Conservation (phyloP, 208 protist species). For the Crithidia mellificae region DNA sequence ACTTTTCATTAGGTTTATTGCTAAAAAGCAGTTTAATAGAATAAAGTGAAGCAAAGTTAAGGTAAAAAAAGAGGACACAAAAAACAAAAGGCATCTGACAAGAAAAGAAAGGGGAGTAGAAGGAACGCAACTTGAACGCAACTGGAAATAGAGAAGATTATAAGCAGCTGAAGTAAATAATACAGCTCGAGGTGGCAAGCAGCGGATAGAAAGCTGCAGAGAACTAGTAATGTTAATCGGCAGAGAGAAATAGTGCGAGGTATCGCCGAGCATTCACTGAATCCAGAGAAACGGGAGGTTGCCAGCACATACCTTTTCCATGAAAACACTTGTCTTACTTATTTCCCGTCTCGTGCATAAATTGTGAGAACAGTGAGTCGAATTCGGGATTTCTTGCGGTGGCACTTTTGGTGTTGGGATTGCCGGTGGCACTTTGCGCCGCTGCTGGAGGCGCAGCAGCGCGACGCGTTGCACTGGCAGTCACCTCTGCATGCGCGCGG, state of each 20-base stretch:
- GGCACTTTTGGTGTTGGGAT: neutral
- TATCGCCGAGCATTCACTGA: neutral
- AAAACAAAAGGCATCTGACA: too few relatives aligned
- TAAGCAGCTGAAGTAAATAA: too few relatives aligned
- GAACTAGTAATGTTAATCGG: too few relatives aligned
- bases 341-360: slow-evolving; percentile 13
- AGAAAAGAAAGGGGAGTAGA: too few relatives aligned
- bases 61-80: too few relatives aligned
- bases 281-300: neutral
- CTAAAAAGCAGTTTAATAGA: slow-evolving; percentile 14
- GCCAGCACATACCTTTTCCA: too few relatives aligned
- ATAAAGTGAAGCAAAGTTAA: neutral
- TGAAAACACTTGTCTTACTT: too few relatives aligned
- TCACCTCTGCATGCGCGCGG: slow-evolving; percentile 12
- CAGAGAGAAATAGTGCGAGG: neutral
- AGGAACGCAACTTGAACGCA: too few relatives aligned
- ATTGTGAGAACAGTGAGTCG: slow-evolving; percentile 26
- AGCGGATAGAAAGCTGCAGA: too few relatives aligned
- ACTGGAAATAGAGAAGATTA: too few relatives aligned
- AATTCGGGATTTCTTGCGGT: slow-evolving; percentile 22
- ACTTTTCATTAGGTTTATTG: too few relatives aligned
- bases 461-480: slow-evolving; percentile 12
- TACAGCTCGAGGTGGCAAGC: too few relatives aligned
- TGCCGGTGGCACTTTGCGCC: neutral
- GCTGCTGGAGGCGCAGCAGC: neutral